Evolutionary conservation across 306 rosid species (phyloP).

Genomic region (Gleditsia sinensis): DNA sequence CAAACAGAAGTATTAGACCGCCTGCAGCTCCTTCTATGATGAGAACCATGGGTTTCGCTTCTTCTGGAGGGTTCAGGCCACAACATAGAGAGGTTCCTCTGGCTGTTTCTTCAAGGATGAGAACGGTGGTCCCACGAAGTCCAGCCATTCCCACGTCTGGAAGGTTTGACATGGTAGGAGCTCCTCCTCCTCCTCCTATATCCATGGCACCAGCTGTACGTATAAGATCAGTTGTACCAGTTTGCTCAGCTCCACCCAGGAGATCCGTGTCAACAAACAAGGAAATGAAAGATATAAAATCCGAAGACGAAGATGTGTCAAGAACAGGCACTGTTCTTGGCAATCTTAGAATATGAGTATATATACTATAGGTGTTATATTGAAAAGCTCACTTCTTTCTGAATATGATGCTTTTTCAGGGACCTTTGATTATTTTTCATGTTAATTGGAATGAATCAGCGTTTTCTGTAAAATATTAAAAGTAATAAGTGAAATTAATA

Average conservation of each 20-base stretch:
- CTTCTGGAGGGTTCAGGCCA: constrained; percentile 40
- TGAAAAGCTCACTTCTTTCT: constrained; percentile 29
- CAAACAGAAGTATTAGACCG: constrained; percentile 48
- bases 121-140: constrained; percentile 46
- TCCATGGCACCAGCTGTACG: constrained; percentile 77
- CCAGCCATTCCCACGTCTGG: constrained; percentile 38
- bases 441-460: constrained; percentile 28
- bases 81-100: constrained; percentile 40
- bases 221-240: constrained; percentile 79
- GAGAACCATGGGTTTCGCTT: constrained; percentile 44
- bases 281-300: constrained; percentile 43
- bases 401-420: constrained; percentile 32
- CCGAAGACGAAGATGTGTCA: constrained; percentile 38
- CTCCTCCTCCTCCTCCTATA: constrained; percentile 39
- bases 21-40: constrained; percentile 44
- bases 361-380: background rate
- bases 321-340: constrained; percentile 51
- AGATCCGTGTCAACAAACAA: constrained; percentile 27
- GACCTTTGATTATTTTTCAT: constrained; percentile 27
- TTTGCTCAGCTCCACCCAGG: constrained; percentile 86
- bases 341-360: constrained; percentile 42
- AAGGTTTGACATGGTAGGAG: constrained; percentile 44
- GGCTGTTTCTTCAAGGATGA: constrained; percentile 53
- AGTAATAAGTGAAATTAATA: constrained; percentile 16
- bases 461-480: background rate